Evolutionary conservation across 106 monocot genomes (phyloP), one percentile per base, ranked within the genome.

Genomic region (Cymbidium sinense): DNA sequence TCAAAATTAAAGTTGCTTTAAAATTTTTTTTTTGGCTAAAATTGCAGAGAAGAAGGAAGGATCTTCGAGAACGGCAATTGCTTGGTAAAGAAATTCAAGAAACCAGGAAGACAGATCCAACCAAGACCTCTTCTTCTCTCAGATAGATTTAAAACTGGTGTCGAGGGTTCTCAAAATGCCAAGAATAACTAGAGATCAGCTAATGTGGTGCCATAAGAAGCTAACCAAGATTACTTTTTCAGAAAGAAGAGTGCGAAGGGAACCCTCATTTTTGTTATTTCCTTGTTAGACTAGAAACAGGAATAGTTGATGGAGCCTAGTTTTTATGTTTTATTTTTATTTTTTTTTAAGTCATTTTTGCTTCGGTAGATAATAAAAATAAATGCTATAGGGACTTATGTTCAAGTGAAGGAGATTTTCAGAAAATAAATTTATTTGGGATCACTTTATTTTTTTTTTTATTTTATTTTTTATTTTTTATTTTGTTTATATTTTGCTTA

Each of bases 71-170:
- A 86, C 0, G 87, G 91, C 1, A 96, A 91, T 73, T 96, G 93
- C 81, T n/a, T 96, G n/a, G n/a, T n/a, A 28, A 93, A 89, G 80
- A 96, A 89, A 77, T 91, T 96, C 83, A 91, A 91, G 78, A 96
- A 85, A 83, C 87, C 86, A 80, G 52, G 91, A 89, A 80, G 87
- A 88, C 70, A 75, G 83, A 82, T 83, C 86, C 41, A 89, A 86
- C 34, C 89, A 88, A 78, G 88, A 91, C 51, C 82, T 91, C 8
- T 96, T 91, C 81, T 96, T 96, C 82, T 86, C 96, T 37, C 96
- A 91, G 64, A 83, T 96, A 33, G 96, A 96, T 84, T 27, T 96
- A 69, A 93, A 84, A 73, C 61, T 96, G 83, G 84, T 91, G 11
- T 76, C 93, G 25, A 87, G 86, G 76, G 96, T 93, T 7, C 86